Conservation (phyloP, 257 asterid species). For the Ajuga chamaepitys region DNA sequence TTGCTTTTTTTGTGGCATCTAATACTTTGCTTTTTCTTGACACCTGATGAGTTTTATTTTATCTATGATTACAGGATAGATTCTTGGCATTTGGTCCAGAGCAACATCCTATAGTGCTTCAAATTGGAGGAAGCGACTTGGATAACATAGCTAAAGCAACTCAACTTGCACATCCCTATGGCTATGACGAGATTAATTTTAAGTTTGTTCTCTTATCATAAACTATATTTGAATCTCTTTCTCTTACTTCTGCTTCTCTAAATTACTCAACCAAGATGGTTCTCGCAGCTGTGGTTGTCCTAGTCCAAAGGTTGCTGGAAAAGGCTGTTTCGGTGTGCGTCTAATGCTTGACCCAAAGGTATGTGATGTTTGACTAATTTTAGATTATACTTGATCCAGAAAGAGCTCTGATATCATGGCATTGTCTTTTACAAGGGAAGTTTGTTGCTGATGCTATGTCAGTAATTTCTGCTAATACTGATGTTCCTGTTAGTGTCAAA, state of each 20-base stretch:
- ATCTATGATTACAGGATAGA: slow-evolving; percentile 50
- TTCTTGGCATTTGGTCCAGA: slow-evolving; percentile 83
- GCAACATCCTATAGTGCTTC: slow-evolving; percentile 96
- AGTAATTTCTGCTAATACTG: slow-evolving; percentile 76
- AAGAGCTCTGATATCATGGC: slow-evolving; percentile 31
- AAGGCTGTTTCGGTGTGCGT: slow-evolving; percentile 93
- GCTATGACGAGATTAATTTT: slow-evolving; percentile 92
- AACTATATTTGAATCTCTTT: neutral
- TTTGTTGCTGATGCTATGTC: slow-evolving; percentile 97
- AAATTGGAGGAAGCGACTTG: slow-evolving; percentile 89
- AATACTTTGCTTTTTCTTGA: slow-evolving; percentile 3
- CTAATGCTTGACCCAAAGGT: slow-evolving; percentile 99
- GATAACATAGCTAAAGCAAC: slow-evolving; percentile 81
- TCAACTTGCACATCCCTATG: slow-evolving; percentile 77
- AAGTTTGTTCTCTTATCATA: slow-evolving; percentile 44
- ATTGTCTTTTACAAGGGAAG: slow-evolving; percentile 63
- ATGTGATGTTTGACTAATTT: slow-evolving; percentile 18
- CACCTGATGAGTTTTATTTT: slow-evolving; percentile 19
- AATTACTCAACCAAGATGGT: slow-evolving; percentile 16
- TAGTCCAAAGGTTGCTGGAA: slow-evolving; percentile 92
- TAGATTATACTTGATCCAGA: slow-evolving; percentile 4
- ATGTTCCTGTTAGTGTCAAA: slow-evolving; percentile 92
- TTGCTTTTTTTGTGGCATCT: neutral
- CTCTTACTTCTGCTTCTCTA: slow-evolving; percentile 1
- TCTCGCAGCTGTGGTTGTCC: slow-evolving; percentile 91